Conservation (phyloP, 2,329 filamentous ascomycete species). For the Chaetomium olivaceum region DNA sequence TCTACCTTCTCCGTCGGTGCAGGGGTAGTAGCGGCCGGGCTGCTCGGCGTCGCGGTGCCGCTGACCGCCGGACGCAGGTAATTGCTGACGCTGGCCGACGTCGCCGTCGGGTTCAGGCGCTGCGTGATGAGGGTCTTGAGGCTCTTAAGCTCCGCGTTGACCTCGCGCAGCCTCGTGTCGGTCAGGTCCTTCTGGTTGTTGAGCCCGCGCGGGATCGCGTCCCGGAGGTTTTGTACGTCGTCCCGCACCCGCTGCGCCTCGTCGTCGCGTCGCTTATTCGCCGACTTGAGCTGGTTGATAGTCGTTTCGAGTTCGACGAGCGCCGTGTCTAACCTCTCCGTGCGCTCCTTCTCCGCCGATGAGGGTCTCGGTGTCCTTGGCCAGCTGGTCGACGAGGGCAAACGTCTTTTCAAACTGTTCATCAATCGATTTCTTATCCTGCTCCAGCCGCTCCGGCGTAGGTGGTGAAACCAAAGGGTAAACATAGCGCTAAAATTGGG, state of each 20-base stretch:
- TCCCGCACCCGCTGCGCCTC: constrained; percentile 84
- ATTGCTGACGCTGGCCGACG: constrained; percentile 32
- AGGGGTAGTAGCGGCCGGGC: constrained; percentile 31
- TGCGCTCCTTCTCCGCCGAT: constrained; percentile 83
- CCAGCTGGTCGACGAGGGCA: constrained; percentile 83
- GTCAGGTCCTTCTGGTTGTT: constrained; percentile 83
- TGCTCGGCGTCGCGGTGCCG: constrained; percentile 30
- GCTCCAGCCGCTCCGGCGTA: constrained; percentile 87
- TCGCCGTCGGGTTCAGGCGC: constrained; percentile 51
- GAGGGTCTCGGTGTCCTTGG: constrained; percentile 83
- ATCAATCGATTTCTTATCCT: constrained; percentile 91
- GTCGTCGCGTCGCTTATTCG: constrained; percentile 79
- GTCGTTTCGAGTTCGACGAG: constrained; percentile 83
- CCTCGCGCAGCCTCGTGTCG: constrained; percentile 78
- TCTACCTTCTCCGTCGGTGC: constrained; percentile 36
- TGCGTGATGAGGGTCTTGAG: constrained; percentile 81
- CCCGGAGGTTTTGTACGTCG: constrained; percentile 79
- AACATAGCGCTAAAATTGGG: constrained; percentile 71
- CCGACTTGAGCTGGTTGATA: constrained; percentile 76
- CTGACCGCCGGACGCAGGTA: constrained; percentile 36
- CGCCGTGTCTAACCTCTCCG: constrained; percentile 77
- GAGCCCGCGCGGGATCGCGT: constrained; percentile 84
- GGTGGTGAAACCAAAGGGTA: constrained; percentile 88
- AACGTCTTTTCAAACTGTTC: constrained; percentile 94
- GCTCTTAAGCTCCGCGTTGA: constrained; percentile 85